Percentiles rank a stretch among this genome's conserved stretches.
Conservation (phyloP, 148 eudicot species). For the Silene conica region DNA sequence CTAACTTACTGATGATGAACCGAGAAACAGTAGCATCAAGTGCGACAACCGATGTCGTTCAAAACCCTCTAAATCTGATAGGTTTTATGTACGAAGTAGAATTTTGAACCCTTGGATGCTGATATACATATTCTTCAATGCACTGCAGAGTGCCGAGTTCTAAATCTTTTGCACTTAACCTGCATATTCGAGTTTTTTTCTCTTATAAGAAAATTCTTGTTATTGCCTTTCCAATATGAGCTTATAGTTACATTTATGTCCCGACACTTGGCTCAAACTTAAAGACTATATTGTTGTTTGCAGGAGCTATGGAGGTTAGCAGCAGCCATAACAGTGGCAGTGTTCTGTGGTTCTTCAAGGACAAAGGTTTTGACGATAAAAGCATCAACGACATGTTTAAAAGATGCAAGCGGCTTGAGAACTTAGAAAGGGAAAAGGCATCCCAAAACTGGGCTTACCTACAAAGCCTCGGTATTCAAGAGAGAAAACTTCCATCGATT, state of each 20-base stretch:
- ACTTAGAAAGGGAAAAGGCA: slow-evolving; percentile 54
- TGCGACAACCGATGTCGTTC: too few relatives aligned
- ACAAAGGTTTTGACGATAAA: slow-evolving; percentile 83
- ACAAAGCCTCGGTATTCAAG: slow-evolving; percentile 78
- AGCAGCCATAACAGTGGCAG: slow-evolving; percentile 43
- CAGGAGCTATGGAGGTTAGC: slow-evolving; percentile 59
- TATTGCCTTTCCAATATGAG: too few relatives aligned
- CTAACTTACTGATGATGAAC: too few relatives aligned
- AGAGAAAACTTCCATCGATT: slow-evolving; percentile 74
- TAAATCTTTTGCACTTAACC: too few relatives aligned
- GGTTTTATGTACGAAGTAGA: not conserved
- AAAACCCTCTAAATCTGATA: too few relatives aligned
- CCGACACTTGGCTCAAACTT: too few relatives aligned
- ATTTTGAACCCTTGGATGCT: not conserved
- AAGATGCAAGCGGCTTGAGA: slow-evolving; percentile 77
- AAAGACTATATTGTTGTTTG: not conserved
- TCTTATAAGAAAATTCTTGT: too few relatives aligned
- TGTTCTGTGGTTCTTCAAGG: slow-evolving; percentile 87
- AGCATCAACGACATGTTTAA: slow-evolving; percentile 66
- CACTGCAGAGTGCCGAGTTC: too few relatives aligned
- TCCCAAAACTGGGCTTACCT: slow-evolving; percentile 79
- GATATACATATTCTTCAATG: too few relatives aligned
- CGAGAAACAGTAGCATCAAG: too few relatives aligned
- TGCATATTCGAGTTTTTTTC: too few relatives aligned
- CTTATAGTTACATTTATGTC: too few relatives aligned